Evolutionary conservation across 2,329 filamentous ascomycete species (phyloP), one percentile per base, ranked within the genome.

Genomic region (Fusarium transvaalense): DNA sequence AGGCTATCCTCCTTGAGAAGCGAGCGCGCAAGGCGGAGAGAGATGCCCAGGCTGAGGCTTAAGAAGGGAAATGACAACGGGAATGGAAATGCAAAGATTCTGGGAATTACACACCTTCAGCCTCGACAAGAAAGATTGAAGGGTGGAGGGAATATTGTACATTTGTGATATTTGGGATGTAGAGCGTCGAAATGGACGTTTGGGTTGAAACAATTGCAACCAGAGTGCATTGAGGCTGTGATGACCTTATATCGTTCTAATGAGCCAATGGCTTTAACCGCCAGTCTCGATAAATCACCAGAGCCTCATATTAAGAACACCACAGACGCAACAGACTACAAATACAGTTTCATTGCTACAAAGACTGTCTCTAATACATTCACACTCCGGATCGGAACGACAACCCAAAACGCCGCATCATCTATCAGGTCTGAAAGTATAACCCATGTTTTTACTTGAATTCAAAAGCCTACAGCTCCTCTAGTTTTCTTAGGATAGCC

Each of bases 1-100:
- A 94, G 84, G 86, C 92, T 72, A 81, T 85, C 57, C 86, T 99
- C 71, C 83, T 98, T 61, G 94, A 97, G 84, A 98, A 98, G 90
- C 87, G 96, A 78, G 90, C 90, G 79, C 86, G 93, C 81, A 90
- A 81, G 77, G 81, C 79, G 32, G 74, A 78, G 75, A 73, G 80
- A 78, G 75, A 81, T 58, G 77, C 74, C 7, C 66, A 63, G 56
- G 48, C 68, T 29, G 76, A 77, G 63, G 76, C 76, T 55, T 72
- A 59, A 61, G 56, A 39, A 14, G 39, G 65, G 27, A 23, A 27
- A 43, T 19, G 29, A 19, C 23, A 41, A 57, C 7, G 10, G 35
- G 21, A 53, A 54, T 42, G 55, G 38, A 46, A 56, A 66, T 52
- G 34, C 46, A 50, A 66, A 68, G 47, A 60, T 54, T 60, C 34